Evolutionary conservation across 257 asterid genomes (phyloP), one percentile per base, ranked within the genome.

Genomic region (Solanum habrochaites): DNA sequence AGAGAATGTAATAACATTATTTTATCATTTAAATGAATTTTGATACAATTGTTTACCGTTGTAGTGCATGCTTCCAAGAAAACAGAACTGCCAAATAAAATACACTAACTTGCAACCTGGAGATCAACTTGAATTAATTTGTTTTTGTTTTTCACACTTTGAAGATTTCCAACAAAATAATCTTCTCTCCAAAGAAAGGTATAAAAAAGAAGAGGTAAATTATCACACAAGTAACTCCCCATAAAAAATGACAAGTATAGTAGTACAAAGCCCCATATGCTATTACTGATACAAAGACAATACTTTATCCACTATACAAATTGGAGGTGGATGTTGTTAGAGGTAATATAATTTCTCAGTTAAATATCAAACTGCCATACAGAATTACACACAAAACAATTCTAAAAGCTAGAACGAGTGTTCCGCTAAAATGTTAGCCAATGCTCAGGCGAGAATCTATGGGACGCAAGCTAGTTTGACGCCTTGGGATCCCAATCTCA

Each of bases 401-500:
- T 85, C 29, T 69, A 43, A 43, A 82, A 87, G 83, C 88, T 89
- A 88, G 40, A 75, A 86, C 10, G 25, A 87, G 69, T 58, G 66
- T 56, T 70, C 81, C 25, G 75, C 45, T 35, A 78, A 78, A 77
- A 90, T 67, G 82, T 95, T 90, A 97, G 74, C 97, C 98, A 16
- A 96, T 90, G 92, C 99, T 96, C 88, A 96, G 75, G 47, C 98
- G 96, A 69, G 97, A 89, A 87, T 97, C 99, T 35, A 92, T 42
- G 3, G 93, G 72, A 88, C 94, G 91, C 82, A 90, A 84, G 92
- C 90, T 94, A 83, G 98, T 94, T 93, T 97, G 99, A 52, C 99
- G 96, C 92, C 99, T 90, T 4, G 99, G 99, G 81, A 96, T 75
- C 62, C 99, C 99, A 86, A 97, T 96, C 91, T 97, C 99, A 72